Conservation (phyloP, 192 early-diverging fungal species). For the Piromyces sp. region DNA sequence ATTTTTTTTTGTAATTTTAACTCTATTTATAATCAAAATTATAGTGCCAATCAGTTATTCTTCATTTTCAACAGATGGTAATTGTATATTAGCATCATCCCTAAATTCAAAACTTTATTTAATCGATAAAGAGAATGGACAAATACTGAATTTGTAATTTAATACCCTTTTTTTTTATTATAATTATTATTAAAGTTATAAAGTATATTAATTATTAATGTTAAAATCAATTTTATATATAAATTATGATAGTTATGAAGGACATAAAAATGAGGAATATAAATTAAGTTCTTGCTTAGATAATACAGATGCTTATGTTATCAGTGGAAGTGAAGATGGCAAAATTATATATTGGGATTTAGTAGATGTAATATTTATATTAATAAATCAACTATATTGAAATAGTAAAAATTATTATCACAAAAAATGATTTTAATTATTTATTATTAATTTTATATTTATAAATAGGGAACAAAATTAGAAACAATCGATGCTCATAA, state of each 20-base stretch:
- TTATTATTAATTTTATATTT: too few relatives aligned
- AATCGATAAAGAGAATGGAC: conserved; percentile 62
- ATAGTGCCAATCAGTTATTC: conserved; percentile 61
- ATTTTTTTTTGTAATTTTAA: background rate
- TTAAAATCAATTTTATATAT: too few relatives aligned
- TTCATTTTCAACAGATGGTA: conserved; percentile 39
- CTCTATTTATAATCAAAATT: background rate
- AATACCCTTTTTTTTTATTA: too few relatives aligned
- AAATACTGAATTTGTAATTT: conserved; percentile 54
- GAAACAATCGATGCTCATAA: conserved; percentile 28
- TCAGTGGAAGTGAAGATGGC: conserved; percentile 83
- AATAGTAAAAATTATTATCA: too few relatives aligned
- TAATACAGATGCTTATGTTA: conserved; percentile 49
- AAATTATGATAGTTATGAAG: conserved; percentile 43
- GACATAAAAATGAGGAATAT: conserved; percentile 66
- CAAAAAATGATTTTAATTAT: too few relatives aligned
- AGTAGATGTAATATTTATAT: conserved; percentile 24
- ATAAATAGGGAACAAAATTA: conserved; percentile 21
- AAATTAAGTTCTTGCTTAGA: conserved; percentile 52
- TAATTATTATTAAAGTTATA: too few relatives aligned
- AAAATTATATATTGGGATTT: conserved; percentile 73
- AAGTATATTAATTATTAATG: too few relatives aligned
- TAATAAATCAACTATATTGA: too few relatives aligned
- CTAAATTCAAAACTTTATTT: conserved; percentile 67
- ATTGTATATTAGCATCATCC: conserved; percentile 55